Conservation (phyloP, 148 eudicot species). For the Vaccinium myrtillus region DNA sequence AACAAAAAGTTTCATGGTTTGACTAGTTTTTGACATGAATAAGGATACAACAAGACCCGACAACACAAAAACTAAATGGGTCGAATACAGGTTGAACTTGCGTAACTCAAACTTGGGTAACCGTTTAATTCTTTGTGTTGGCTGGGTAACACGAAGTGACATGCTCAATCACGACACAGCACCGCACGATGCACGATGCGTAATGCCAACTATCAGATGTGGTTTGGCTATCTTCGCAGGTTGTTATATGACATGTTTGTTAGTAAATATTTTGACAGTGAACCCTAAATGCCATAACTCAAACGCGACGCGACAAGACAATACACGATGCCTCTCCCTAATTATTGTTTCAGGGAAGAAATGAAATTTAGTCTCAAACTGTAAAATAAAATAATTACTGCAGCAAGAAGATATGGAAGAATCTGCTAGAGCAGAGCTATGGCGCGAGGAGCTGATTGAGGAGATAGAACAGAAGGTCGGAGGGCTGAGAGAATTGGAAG, state of each 20-base stretch:
- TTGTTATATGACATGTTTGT: no score
- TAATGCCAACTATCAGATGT: no score
- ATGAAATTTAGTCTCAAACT: background rate
- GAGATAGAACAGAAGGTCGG: constrained; percentile 83
- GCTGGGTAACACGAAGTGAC: background rate
- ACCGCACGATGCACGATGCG: no score
- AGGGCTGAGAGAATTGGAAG: constrained; percentile 70
- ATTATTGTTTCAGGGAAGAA: background rate
- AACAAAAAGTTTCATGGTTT: background rate
- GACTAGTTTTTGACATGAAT: background rate
- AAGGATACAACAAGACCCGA: background rate
- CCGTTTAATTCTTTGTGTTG: background rate
- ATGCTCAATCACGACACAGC: background rate
- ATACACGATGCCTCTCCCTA: background rate
- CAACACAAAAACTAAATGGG: background rate
- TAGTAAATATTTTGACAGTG: no score
- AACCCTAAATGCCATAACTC: no score
- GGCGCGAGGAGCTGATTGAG: constrained; percentile 81
- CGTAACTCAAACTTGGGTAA: background rate
- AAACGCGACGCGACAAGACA: background rate
- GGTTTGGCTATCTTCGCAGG: no score
- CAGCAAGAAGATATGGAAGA: constrained; percentile 90
- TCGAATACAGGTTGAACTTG: background rate
- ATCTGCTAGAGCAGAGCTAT: constrained; percentile 60
- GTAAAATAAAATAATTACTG: background rate